Percentiles rank a stretch among this genome's conserved stretches.
These are phyloP conservation scores for Penicillium sp. DNA, from an alignment of 2,329 filamentous ascomycete species.

Conservation along the genomic window DNA sequence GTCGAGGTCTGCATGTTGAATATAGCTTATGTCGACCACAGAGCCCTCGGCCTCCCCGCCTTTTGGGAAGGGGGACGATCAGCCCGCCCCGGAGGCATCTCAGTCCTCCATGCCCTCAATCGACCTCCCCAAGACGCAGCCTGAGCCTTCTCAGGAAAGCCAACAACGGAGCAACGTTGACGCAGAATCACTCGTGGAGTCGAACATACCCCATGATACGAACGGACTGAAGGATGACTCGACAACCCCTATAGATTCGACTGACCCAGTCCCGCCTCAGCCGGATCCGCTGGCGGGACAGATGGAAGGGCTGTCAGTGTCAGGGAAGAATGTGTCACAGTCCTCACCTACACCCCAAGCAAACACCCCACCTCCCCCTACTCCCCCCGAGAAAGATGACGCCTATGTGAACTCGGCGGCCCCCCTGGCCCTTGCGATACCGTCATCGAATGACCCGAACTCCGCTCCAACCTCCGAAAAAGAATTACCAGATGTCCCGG, in stretches of 20 bases:
- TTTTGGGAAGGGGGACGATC: conserved; percentile 30
- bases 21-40: conserved; percentile 41
- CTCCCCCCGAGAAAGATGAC: conserved; percentile 56
- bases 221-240: conserved; percentile 6
- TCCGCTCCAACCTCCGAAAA: conserved; percentile 42
- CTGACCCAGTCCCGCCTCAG: conserved; percentile 19
- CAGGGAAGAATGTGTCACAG: conserved; percentile 24
- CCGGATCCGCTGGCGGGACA: conserved; percentile 31
- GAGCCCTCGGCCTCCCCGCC: conserved; percentile 29
- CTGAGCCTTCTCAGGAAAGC: conserved; percentile 22
- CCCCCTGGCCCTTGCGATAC: conserved; percentile 45
- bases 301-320: conserved; percentile 38
- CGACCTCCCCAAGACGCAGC: conserved; percentile 22
- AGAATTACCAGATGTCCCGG: conserved; percentile 43
- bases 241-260: conserved; percentile 11
- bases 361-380: conserved; percentile 43
- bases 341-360: conserved; percentile 15
- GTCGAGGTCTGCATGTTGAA: conserved; percentile 47
- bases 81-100: conserved; percentile 25
- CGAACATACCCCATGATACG: conserved; percentile 1
- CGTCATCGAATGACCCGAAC: conserved; percentile 44
- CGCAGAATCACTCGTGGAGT: conserved; percentile 7
- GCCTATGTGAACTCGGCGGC: conserved; percentile 56
- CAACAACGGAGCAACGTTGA: conserved; percentile 19
- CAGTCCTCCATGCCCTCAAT: conserved; percentile 29